Evolutionary conservation across 805 yeast species (phyloP).

Genomic region (Wickerhamiella dianesei): DNA sequence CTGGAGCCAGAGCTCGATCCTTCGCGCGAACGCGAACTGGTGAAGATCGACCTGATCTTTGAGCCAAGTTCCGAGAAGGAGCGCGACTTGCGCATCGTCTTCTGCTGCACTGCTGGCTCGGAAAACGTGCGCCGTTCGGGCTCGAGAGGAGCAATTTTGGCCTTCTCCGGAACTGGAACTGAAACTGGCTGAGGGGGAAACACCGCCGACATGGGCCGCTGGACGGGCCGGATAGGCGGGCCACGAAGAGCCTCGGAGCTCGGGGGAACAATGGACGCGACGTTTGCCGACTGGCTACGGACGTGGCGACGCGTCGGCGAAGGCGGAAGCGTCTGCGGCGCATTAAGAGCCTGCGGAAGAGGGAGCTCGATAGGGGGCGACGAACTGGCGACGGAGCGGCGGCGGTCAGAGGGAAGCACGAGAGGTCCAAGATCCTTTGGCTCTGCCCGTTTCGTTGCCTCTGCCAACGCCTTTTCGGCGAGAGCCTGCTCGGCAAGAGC

Average conservation of each 20-base stretch:
- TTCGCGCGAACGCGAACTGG: background rate
- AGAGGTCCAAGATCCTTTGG: background rate
- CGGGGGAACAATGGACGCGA: background rate
- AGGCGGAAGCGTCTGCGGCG: no score
- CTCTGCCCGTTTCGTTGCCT: background rate
- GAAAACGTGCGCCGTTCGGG: background rate
- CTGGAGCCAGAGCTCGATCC: background rate
- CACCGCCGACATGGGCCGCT: background rate
- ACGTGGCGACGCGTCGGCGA: background rate
- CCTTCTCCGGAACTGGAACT: background rate
- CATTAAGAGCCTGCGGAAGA: background rate
- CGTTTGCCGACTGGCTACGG: background rate
- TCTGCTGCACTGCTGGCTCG: background rate
- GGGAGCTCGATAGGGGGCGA: background rate
- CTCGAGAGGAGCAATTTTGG: background rate
- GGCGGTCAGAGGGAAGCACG: constrained; percentile 1
- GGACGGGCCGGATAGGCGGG: background rate
- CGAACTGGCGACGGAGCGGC: background rate
- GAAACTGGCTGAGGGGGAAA: background rate
- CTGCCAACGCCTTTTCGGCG: no score
- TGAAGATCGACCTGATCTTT: constrained; percentile 1
- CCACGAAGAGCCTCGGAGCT: background rate
- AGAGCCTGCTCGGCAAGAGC: no score
- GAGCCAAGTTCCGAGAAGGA: constrained; percentile 3
- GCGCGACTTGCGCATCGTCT: constrained; percentile 1